These are phyloP conservation scores for Ampelocalamus luodianensis DNA, from an alignment of 176 grass and related monocot genomes.

Conservation along the genomic window DNA sequence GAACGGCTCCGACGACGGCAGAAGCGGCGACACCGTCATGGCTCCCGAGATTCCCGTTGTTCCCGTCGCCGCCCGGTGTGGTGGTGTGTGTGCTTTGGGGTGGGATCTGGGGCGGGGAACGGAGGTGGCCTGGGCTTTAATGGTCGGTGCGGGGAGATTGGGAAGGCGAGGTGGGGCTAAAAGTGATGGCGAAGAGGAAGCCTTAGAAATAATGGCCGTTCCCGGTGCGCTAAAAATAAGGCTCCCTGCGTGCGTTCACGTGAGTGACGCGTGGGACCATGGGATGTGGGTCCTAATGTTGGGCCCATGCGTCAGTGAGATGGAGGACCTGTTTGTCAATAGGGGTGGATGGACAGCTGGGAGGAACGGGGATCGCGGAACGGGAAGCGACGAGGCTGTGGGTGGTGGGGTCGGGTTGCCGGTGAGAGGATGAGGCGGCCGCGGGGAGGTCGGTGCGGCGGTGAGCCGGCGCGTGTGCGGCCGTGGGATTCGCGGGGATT, in stretches of 20 bases:
- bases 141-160: not conserved
- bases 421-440: not conserved
- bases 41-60: not conserved
- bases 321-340: not conserved
- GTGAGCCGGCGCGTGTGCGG: not conserved
- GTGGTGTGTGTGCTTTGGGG: not conserved
- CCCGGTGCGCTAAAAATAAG: not conserved
- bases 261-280: not conserved
- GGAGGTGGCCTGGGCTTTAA: conserved; percentile 8
- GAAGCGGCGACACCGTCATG: conserved; percentile 42
- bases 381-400: not conserved
- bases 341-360: conserved; percentile 5
- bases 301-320: not conserved
- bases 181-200: conserved; percentile 29
- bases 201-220: not conserved
- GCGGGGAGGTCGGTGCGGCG: conserved; percentile 22
- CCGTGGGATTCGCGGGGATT: not conserved
- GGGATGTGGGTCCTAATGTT: not conserved
- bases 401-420: not conserved
- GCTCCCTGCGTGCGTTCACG: not conserved
- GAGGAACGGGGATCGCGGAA: not conserved
- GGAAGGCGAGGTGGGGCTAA: conserved; percentile 21
- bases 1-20: conserved; percentile 51
- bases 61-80: not conserved
- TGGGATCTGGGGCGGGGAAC: conserved; percentile 4